Evolutionary conservation across 805 yeast genomes (phyloP).

Genomic region (Barnettozyma sucrosica): DNA sequence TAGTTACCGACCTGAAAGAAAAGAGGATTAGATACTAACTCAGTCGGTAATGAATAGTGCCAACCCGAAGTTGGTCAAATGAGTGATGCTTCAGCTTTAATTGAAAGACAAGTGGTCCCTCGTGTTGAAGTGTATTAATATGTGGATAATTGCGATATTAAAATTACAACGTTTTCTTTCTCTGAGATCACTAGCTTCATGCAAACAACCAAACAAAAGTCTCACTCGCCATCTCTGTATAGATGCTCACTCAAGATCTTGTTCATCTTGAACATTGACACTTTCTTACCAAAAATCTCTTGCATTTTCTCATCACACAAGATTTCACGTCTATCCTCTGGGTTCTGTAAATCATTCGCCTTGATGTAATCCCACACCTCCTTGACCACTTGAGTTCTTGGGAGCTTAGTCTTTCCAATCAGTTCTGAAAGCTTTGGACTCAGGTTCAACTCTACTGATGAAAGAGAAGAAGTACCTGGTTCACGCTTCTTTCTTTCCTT

Average conservation of each 20-base stretch:
- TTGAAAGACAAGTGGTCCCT: no score
- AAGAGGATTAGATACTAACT: no score
- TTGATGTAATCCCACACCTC: constrained; percentile 67
- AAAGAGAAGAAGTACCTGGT: constrained; percentile 22
- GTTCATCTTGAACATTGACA: constrained; percentile 53
- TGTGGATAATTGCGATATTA: no score
- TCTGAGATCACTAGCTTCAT: background rate
- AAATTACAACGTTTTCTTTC: no score
- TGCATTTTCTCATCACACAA: constrained; percentile 53
- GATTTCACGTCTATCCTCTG: constrained; percentile 58
- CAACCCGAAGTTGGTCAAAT: no score
- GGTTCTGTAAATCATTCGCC: constrained; percentile 56
- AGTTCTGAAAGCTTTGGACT: constrained; percentile 47
- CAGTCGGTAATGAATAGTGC: no score
- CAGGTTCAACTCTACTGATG: constrained; percentile 39
- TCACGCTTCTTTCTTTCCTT: constrained; percentile 13
- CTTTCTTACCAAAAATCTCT: constrained; percentile 54
- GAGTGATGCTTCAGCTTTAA: no score
- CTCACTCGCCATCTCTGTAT: constrained; percentile 28
- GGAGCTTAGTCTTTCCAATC: constrained; percentile 38
- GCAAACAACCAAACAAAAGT: background rate
- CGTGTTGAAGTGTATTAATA: no score
- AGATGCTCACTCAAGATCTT: constrained; percentile 50
- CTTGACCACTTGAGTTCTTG: constrained; percentile 70
- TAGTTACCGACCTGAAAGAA: no score